Conservation (phyloP, 345 rosid genomes). For the Sonneratia caseolaris region DNA sequence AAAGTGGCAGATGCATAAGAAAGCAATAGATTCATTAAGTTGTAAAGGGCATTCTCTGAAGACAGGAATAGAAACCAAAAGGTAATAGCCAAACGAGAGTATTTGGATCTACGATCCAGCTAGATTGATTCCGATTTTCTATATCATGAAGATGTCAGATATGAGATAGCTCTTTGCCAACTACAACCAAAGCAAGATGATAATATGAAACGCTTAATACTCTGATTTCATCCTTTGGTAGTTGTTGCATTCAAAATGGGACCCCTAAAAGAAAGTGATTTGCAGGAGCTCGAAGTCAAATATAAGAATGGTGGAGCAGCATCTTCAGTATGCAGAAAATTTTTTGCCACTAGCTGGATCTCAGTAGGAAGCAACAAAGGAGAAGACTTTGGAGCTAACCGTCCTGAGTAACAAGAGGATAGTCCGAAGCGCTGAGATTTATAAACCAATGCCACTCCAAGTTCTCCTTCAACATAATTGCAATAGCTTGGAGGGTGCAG, state of each 20-base stretch:
- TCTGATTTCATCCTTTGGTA: not conserved
- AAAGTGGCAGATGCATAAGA: not conserved
- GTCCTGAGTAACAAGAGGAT: slow-evolving; percentile 89
- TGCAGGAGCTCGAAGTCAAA: not conserved
- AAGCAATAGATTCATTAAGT: not conserved
- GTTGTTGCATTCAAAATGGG: not conserved
- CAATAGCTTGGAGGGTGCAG: slow-evolving; percentile 81
- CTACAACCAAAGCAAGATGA: not conserved
- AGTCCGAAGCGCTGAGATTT: slow-evolving; percentile 87
- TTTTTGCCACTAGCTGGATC: not conserved
- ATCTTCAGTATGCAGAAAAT: not conserved
- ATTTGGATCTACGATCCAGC: too few relatives aligned
- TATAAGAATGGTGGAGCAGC: not conserved
- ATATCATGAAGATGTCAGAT: not conserved
- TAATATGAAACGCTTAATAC: not conserved
- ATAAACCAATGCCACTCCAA: slow-evolving; percentile 94
- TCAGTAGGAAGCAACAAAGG: not conserved
- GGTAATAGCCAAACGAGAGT: too few relatives aligned
- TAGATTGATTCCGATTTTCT: not conserved
- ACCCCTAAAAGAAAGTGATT: not conserved
- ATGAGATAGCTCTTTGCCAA: not conserved
- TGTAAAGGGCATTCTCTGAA: too few relatives aligned
- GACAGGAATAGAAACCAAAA: too few relatives aligned
- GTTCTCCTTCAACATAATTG: slow-evolving; percentile 72
- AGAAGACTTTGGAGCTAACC: slow-evolving; percentile 40